A percentile compares a stretch with the other conserved stretches of the same genome.
phyloP scores from a whole-genome alignment of 495 filamentous ascomycete species.

The Podospora pseudocomata region DNA sequence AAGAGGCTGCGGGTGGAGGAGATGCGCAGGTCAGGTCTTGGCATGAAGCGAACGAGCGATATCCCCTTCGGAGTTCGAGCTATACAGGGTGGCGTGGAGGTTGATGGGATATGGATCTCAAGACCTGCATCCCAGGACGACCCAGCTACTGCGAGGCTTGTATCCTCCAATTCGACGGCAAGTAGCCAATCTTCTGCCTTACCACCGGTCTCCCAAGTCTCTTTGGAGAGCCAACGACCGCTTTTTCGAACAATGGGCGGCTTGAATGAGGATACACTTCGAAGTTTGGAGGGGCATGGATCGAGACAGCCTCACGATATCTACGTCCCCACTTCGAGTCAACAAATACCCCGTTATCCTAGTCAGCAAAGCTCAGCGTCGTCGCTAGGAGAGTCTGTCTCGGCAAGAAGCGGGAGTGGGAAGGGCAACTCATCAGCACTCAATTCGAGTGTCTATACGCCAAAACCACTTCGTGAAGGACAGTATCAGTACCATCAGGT shows the following conservation, averaged over 20 bases:
- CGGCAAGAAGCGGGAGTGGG: constrained; percentile 27
- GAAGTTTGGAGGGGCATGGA: constrained; percentile 33
- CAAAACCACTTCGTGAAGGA: constrained; percentile 11
- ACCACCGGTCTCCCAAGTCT: constrained; percentile 20
- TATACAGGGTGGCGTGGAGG: constrained; percentile 77
- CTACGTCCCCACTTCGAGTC: constrained; percentile 23
- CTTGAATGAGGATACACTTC: constrained; percentile 37
- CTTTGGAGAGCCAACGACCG: constrained; percentile 9
- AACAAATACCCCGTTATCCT: constrained; percentile 17
- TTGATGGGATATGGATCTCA: constrained; percentile 89
- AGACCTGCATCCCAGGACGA: constrained; percentile 53
- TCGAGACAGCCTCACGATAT: constrained; percentile 20
- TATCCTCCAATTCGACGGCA: constrained; percentile 29
- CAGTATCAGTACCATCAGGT: constrained; percentile 18
- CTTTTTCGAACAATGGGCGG: constrained; percentile 15
- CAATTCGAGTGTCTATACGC: constrained; percentile 26
- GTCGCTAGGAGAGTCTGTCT: constrained; percentile 36
- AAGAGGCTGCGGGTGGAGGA: constrained; percentile 55
- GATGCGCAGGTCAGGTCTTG: constrained; percentile 49
- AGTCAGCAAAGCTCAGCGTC: constrained; percentile 33
- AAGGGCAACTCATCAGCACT: constrained; percentile 26
- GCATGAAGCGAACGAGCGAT: constrained; percentile 49
- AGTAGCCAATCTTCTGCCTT: constrained; percentile 14
- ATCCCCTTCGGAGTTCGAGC: constrained; percentile 89
- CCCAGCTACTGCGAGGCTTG: constrained; percentile 26